Percentiles rank a stretch among this genome's conserved stretches.
Evolutionary conservation across 108 stramenopile species (phyloP).

Genomic region (Nitzschia palea): DNA sequence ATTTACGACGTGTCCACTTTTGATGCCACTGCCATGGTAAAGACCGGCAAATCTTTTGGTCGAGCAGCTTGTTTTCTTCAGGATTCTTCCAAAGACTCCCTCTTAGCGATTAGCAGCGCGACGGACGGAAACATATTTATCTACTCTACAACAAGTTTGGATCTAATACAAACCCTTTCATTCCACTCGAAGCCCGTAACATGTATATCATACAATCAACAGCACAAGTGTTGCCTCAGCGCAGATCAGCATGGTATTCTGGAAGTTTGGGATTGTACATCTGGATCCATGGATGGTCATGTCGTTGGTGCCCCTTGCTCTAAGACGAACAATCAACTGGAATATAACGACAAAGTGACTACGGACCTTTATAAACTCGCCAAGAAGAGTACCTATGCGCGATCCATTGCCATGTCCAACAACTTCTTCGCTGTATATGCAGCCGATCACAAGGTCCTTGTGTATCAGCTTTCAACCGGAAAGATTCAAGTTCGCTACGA

Average conservation of each 20-base stretch:
- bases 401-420: slow-evolving; percentile 50
- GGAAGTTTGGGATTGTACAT: slow-evolving; percentile 85
- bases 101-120: slow-evolving; percentile 33
- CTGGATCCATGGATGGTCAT: slow-evolving; percentile 8
- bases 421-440: slow-evolving; percentile 77
- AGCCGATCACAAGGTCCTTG: slow-evolving; percentile 78
- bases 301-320: slow-evolving; percentile 35
- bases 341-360: slow-evolving; percentile 76
- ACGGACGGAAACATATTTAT: slow-evolving; percentile 41
- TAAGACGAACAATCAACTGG: slow-evolving; percentile 34
- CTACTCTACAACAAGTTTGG: slow-evolving; percentile 49
- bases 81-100: slow-evolving; percentile 29
- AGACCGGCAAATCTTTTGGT: slow-evolving; percentile 33
- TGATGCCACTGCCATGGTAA: slow-evolving; percentile 45
- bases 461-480: slow-evolving; percentile 79
- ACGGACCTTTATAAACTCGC: slow-evolving; percentile 91
- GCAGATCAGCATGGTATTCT: slow-evolving; percentile 88
- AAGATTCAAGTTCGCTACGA: slow-evolving; percentile 86
- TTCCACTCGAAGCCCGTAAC: slow-evolving; percentile 86
- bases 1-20: slow-evolving; percentile 96
- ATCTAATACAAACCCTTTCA: slow-evolving; percentile 55
- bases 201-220: slow-evolving; percentile 62
- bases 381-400: slow-evolving; percentile 83
- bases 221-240: slow-evolving; percentile 66
- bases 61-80: slow-evolving; percentile 49